Base-by-base conservation (phyloP, 805 yeast genomes). In the Clavispora vitiphila region DNA sequence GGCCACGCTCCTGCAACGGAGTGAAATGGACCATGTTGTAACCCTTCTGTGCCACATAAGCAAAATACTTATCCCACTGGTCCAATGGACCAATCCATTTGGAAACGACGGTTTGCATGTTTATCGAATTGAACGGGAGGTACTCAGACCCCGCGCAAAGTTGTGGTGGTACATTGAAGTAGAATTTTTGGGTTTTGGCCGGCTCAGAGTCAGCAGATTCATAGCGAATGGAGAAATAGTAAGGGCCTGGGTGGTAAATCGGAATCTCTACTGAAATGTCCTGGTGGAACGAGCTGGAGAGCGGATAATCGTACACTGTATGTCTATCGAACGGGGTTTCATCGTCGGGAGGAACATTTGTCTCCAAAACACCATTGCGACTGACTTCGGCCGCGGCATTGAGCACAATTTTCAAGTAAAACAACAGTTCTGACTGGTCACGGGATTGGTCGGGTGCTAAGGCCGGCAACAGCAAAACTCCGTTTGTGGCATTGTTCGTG, bases 1-100 rank as follows among this genome's bases (percentile, higher is more conserved):
- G 83, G 25, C 99, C 99, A 42, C 98, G 74, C 48, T 81, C 67
- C 63, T 91, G 96, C 51, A 91, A 70, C 0, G 99, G 99, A 5
- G 97, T 90, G 61, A 91, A 91, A 67, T 91, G 99, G 34, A 93
- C 71, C 96, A 91, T 87, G 62, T 93, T 93, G 68, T 91, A 91
- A 16, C 93, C 90, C 62, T 93, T 93, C 8, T 64, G 58, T 12
- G 81, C 64, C 35, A 91, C 75, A 35, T 76, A 75, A 1, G 61
- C 58, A 44, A 91, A 85, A 42, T 85, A 67, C 1, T 64, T 58
- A 42, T 78, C 77, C 98, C 98, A 91, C 11, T 76, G 62, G 2
- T 60, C 58, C 25, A 72, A 58, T 2, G 78, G 74, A 2, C 97
- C 96, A 65, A 90, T 77, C 91, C 96, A 88, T 65, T 91, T 91